Evolutionary conservation across 371 early-diverging fungal genomes (phyloP).

Genomic region (Batkoa obscura): DNA sequence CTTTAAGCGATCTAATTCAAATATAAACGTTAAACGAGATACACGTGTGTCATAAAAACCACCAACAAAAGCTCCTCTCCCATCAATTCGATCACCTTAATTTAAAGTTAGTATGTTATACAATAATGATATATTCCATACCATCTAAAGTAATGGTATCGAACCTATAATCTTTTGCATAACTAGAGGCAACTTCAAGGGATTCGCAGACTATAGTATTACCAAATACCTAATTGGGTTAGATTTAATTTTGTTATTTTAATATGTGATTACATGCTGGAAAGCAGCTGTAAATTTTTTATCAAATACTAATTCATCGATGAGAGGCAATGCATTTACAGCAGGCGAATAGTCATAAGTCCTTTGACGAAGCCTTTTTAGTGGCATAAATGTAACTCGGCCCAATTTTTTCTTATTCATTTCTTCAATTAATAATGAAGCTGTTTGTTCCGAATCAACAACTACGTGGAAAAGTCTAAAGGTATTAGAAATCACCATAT

Average conservation of each 20-base stretch:
- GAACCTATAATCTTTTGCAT: conserved; percentile 51
- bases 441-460: conserved; percentile 86
- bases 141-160: conserved; percentile 84
- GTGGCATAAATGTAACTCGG: conserved; percentile 92
- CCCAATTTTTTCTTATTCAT: conserved; percentile 58
- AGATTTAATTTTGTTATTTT: too few species aligned
- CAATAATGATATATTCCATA: conserved; percentile 7
- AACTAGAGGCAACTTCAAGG: conserved; percentile 63
- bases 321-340: conserved; percentile 65
- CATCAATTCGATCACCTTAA: conserved; percentile 70
- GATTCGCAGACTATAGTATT: conserved; percentile 70
- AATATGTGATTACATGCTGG: conserved; percentile 43
- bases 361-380: conserved; percentile 58
- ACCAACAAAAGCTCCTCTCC: conserved; percentile 85
- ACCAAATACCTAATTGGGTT: conserved; percentile 54
- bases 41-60: conserved; percentile 63
- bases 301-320: conserved; percentile 52
- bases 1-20: conserved; percentile 18
- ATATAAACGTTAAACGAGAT: conserved; percentile 57
- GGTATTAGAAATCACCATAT: background rate
- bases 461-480: conserved; percentile 89
- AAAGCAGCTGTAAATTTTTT: conserved; percentile 44
- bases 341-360: conserved; percentile 42
- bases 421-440: conserved; percentile 49
- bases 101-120: background rate